phyloP scores from a whole-genome alignment of 2,329 filamentous ascomycete species.

The Cladosporium sp. region DNA sequence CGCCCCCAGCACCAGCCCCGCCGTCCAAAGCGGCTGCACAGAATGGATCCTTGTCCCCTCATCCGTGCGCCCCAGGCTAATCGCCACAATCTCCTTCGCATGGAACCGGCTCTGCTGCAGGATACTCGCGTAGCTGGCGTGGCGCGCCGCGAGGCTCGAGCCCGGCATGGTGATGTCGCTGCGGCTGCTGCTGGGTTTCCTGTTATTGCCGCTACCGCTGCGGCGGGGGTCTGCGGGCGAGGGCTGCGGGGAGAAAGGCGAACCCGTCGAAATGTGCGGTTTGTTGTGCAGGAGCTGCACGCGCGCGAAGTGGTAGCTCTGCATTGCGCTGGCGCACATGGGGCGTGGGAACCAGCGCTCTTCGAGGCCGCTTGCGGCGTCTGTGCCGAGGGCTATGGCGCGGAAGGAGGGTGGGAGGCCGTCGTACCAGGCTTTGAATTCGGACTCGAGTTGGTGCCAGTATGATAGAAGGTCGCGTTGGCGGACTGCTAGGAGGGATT shows the following conservation, averaged over 20 bases:
- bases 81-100: conserved; percentile 63
- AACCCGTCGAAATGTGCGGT: conserved; percentile 55
- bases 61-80: conserved; percentile 56
- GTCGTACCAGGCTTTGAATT: conserved; percentile 61
- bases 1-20: conserved; percentile 61
- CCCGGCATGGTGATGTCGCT: conserved; percentile 23
- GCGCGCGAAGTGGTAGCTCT: conserved; percentile 65
- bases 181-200: background rate
- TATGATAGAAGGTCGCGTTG: conserved; percentile 54
- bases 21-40: conserved; percentile 63
- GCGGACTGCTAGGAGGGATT: conserved; percentile 45
- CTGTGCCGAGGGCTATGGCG: conserved; percentile 54
- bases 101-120: conserved; percentile 58
- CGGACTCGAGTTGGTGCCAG: conserved; percentile 58
- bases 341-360: conserved; percentile 66
- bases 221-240: background rate
- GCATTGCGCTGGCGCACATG: conserved; percentile 67
- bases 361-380: conserved; percentile 32
- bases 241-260: conserved; percentile 4
- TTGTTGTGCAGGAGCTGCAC: conserved; percentile 64
- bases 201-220: background rate
- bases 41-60: conserved; percentile 60
- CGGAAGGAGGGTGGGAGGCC: conserved; percentile 63
- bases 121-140: conserved; percentile 61
- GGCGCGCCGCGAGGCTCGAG: conserved; percentile 54